Evolutionary conservation across 2,329 filamentous ascomycete genomes (phyloP), one percentile per base, ranked within the genome.

Genomic region (Aotearoamyces nothofagi): DNA sequence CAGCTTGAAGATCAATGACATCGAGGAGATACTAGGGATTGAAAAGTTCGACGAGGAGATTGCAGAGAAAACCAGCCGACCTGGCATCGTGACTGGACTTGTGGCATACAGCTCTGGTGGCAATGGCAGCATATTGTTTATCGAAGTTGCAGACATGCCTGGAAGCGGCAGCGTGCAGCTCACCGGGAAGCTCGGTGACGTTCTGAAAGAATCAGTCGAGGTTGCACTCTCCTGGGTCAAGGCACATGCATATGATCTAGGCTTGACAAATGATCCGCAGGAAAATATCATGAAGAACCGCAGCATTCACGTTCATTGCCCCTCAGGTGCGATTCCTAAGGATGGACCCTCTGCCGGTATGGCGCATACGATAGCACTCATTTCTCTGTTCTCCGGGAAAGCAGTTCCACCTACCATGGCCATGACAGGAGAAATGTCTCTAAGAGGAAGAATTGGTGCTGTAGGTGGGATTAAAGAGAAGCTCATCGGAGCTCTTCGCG

Each of bases 381-480:
- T 96, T 46, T 90, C 80, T 2, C 63, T 98, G 11, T 93, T 98
- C 52, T 78, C 73, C 7, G 79, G 77, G 35, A 84, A 84, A 46
- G 62, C 79, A 15, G 86, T 98, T 4, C 82, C 87, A 22, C 82
- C 87, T 1, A 84, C 80, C 3, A 75, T 98, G 53, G 90, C 90
- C 24, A 98, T 98, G 90, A 98, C 90, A 32, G 70, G 71, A 38
- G 72, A 77, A 47, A 72, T 77, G 36, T 83, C 79, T 32, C 69
- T 98, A 15, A 71, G 90, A 23, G 90, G 90, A 13, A 74, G 84
- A 39, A 79, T 98, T 32, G 82, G 90, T 55, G 83, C 87, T 15
- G 90, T 98, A 19, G 90, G 90, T 30, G 90, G 90, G 11, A 96
- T 98, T 58, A 94, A 96, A 57, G 87, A 98, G 69, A 98, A 98